Conservation (phyloP, 1,284 basidiomycete species). For the Ceratobasidium sp. region DNA sequence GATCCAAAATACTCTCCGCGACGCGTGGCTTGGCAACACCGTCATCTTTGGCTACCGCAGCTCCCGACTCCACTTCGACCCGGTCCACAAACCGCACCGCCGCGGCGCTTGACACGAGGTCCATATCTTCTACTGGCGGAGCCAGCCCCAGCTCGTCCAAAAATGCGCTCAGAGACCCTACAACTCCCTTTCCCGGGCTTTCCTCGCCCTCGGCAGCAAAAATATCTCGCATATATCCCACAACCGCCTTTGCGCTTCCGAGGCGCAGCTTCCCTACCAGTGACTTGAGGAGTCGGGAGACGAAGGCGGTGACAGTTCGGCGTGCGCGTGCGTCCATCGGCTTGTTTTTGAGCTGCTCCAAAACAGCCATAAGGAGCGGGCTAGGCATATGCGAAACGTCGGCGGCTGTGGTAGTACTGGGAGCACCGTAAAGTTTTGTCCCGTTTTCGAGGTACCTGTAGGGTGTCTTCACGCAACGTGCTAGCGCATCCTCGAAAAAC, state of each 20-base stretch:
- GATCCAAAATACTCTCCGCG: neutral
- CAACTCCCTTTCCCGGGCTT: neutral
- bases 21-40: neutral
- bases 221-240: slow-evolving; percentile 29
- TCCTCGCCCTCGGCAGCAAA: slow-evolving; percentile 5
- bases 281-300: slow-evolving; percentile 1
- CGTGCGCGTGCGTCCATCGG: slow-evolving; percentile 24
- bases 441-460: slow-evolving; percentile 87
- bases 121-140: slow-evolving; percentile 9
- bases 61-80: neutral
- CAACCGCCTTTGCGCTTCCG: slow-evolving; percentile 1
- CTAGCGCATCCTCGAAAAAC: slow-evolving; percentile 89
- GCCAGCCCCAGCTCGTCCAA: slow-evolving; percentile 5
- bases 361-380: slow-evolving; percentile 77
- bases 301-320: neutral
- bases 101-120: neutral
- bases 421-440: slow-evolving; percentile 37
- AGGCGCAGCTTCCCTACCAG: slow-evolving; percentile 26
- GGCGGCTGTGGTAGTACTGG: slow-evolving; percentile 1
- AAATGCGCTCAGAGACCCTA: slow-evolving; percentile 6
- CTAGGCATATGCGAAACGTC: slow-evolving; percentile 59
- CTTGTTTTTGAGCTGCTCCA: slow-evolving; percentile 77
- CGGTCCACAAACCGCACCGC: neutral
- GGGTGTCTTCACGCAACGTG: slow-evolving; percentile 84
- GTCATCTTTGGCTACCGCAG: neutral